Base-by-base conservation (phyloP, 768 basidiomycete species). In the Suillus cothurnatus region DNA sequence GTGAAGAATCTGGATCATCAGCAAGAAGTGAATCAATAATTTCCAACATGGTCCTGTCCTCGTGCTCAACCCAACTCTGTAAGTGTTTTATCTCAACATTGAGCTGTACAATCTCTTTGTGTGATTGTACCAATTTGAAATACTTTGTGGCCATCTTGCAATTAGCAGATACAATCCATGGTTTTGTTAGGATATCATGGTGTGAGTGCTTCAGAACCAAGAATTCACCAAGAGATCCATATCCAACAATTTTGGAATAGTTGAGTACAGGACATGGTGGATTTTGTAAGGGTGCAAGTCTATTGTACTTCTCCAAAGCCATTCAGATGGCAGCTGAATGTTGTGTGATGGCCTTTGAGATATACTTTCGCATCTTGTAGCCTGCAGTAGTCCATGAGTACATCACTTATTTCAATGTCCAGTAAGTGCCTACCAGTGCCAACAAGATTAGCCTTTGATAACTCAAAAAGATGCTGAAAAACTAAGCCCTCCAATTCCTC, bases 401-500 rank as follows among this genome's bases (percentile, higher is more conserved):
- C n/a, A 23, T 47, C 45, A 47, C 45, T 47, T n/a, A 47, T 47
- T 4, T 47, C 0, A 47, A 47, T 23, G n/a, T 47, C 45, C 4
- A 47, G 3, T 11, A 47, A 47, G 45, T 1, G 45, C 45, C 45
- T 23, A 47, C 45, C n/a, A 23, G 45, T 47, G 45, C n/a, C n/a
- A 3, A n/a, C n/a, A 47, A 47, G 45, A 47, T 47, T 47, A 23
- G 45, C 45, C n/a, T 47, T 47, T 47, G 45, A 47, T 47, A 47
- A 47, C 45, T 47, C 45, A 47, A 47, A 47, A 47, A 47, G 45
- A 47, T 4, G n/a, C 45, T 74, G 74, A 1, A 80, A 66, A 12
- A 77, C 75, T 17, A 81, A 75, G 21, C 69, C 50, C 57, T 81
- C 75, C 0, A 82, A 66, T 17, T 72, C 67, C 15, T 79, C 71